Evolutionary conservation across 768 basidiomycete species (phyloP), one percentile per base, ranked within the genome.

Genomic region (Leccinum boreale): DNA sequence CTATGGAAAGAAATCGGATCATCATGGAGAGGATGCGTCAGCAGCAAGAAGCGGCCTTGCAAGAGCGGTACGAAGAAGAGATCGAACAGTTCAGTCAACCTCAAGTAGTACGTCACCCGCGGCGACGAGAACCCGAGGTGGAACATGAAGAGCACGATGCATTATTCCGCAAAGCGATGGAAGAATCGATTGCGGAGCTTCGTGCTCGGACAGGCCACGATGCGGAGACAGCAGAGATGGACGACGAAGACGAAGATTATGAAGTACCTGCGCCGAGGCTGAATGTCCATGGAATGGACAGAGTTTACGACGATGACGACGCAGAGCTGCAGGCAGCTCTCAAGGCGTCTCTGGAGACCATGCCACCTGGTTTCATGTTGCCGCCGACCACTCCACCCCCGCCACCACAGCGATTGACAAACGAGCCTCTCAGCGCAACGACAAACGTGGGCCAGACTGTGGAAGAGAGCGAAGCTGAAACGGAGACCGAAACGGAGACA

Each of bases 291-390:
- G 33, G 49, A 48, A 50, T 58, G 50, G 58, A 79, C 52, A 74
- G 84, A 48, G 82, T 86, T 39, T 86, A 90, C 62, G 93, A 94
- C 60, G 93, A 95, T 61, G 93, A 94, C 52, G 93, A 96, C 64
- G 84, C 82, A 23, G 87, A 90, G 64, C 74, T 96, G 48, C 94
- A 95, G 73, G 93, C 92, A 11, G 94, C 94, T 5, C 77, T 96
- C 50, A 85, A 78, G 67, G 94, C 92, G 3, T 94, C 92, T 36
- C 75, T 95, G 60, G 87, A 89, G 67, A 75, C 76, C 44, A 69
- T 85, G 21, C 85, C 89, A 1, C 71, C 73, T 42, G 86, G 78
- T 29, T 86, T 78, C 73, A 62, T 71, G 26, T 64, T 77, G 5
- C 77, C 78, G 33, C 54, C 59, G n/a, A 55, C 44, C 11, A 31